A percentile compares a stretch with the other conserved stretches of the same genome.
Evolutionary conservation across 2,329 filamentous ascomycete species (phyloP).

Genomic region (Penicillium sp.): DNA sequence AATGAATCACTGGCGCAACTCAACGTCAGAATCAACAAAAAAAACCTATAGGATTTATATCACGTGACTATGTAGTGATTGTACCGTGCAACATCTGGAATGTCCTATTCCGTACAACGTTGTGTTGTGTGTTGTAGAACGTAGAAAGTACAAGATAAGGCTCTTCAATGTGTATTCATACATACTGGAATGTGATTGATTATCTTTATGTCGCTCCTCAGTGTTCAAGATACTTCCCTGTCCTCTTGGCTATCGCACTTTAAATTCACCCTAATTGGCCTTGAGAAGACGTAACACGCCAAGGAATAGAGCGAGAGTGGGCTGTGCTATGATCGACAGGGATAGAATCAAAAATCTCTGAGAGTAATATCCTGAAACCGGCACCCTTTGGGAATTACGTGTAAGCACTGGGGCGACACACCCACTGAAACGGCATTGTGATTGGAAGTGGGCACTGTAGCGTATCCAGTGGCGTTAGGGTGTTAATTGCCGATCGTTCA

Average conservation of each 20-base stretch:
- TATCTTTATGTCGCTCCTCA: background rate
- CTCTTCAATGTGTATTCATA: background rate
- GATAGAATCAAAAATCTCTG: conserved; percentile 5
- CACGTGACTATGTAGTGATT: background rate
- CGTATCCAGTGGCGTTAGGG: conserved; percentile 2
- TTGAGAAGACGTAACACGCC: background rate
- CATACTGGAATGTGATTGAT: background rate
- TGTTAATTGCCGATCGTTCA: conserved; percentile 12
- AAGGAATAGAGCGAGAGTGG: background rate
- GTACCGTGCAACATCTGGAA: no score
- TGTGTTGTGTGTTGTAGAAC: background rate
- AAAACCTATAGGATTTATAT: background rate
- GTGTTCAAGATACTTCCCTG: background rate
- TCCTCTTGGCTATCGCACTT: background rate
- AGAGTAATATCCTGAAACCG: conserved; percentile 2
- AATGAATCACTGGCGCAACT: background rate
- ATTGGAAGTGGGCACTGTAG: conserved; percentile 5
- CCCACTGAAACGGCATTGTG: conserved; percentile 1
- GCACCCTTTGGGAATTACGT: conserved; percentile 4
- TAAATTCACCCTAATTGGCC: background rate
- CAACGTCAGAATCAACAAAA: background rate
- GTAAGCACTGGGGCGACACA: conserved; percentile 3
- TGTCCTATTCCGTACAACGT: no score
- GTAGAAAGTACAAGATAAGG: no score
- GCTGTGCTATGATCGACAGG: conserved; percentile 11